Evolutionary conservation across 2,329 filamentous ascomycete species (phyloP).

Genomic region (Dactylellina drechsleri): DNA sequence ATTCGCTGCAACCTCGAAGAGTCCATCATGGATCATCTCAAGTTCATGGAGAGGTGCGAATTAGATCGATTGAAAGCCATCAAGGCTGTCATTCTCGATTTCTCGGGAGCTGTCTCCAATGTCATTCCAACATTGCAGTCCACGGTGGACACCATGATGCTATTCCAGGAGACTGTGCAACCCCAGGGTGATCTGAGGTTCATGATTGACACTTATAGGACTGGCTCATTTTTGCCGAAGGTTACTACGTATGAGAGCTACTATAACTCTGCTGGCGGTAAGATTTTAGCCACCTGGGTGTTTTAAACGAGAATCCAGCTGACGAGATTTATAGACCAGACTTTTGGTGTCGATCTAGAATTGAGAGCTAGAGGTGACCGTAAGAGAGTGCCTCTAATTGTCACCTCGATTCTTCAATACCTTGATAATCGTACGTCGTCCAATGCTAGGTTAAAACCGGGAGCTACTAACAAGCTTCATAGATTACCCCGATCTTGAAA

Average conservation of each 20-base stretch:
- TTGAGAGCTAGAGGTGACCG: slow-evolving; percentile 90
- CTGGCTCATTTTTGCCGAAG: slow-evolving; percentile 87
- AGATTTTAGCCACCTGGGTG: neutral
- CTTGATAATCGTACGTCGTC: slow-evolving; percentile 78
- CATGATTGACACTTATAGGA: slow-evolving; percentile 94
- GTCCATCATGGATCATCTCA: slow-evolving; percentile 88
- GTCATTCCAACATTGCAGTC: slow-evolving; percentile 96
- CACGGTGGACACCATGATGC: slow-evolving; percentile 97
- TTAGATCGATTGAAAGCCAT: slow-evolving; percentile 95
- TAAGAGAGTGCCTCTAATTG: slow-evolving; percentile 90
- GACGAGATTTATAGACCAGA: slow-evolving; percentile 73
- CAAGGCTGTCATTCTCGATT: slow-evolving; percentile 97
- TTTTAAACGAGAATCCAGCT: too few species aligned
- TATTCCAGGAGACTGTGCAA: slow-evolving; percentile 99
- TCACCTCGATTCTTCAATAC: slow-evolving; percentile 93
- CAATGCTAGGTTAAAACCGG: neutral
- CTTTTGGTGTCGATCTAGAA: slow-evolving; percentile 97
- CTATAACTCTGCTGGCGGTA: slow-evolving; percentile 91
- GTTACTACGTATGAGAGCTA: slow-evolving; percentile 98
- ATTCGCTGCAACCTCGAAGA: slow-evolving; percentile 95
- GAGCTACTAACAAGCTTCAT: slow-evolving; percentile 37
- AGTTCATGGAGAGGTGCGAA: slow-evolving; percentile 97
- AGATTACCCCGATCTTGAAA: slow-evolving; percentile 95
- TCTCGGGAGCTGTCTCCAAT: slow-evolving; percentile 96
- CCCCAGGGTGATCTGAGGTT: slow-evolving; percentile 89